These are phyloP conservation scores for Cladophialophora yegresii DNA, from an alignment of 2,329 filamentous ascomycete species.

Conservation along the genomic window DNA sequence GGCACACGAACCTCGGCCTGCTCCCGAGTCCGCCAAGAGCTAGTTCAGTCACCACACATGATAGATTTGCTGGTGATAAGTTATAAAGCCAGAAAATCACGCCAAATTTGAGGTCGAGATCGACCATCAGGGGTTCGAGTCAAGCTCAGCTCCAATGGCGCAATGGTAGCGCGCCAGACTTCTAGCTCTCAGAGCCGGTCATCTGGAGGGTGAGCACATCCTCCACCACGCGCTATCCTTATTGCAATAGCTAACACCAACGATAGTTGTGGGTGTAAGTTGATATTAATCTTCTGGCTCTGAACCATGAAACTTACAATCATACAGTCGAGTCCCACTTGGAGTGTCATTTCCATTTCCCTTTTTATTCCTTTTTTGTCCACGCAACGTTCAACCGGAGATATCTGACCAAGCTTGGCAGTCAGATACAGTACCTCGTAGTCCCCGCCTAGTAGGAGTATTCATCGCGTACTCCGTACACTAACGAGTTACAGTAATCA, in stretches of 20 bases:
- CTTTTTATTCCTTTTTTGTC: background rate
- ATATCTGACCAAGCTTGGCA: too few species aligned
- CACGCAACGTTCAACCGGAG: too few species aligned
- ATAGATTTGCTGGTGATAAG: too few species aligned
- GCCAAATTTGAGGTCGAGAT: constrained; percentile 5
- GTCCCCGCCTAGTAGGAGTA: too few species aligned
- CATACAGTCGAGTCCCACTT: constrained; percentile 21
- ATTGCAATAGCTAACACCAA: background rate
- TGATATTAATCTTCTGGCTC: too few species aligned
- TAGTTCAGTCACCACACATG: too few species aligned
- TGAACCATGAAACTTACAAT: too few species aligned
- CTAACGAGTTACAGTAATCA: too few species aligned
- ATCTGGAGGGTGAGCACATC: constrained; percentile 18
- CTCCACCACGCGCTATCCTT: constrained; percentile 1
- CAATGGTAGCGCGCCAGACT: constrained; percentile 24
- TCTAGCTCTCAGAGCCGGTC: background rate
- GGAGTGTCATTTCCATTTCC: constrained; percentile 8
- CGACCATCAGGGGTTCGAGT: background rate
- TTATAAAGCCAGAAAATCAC: background rate
- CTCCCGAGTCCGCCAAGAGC: too few species aligned
- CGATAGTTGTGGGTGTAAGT: constrained; percentile 17
- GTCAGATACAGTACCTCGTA: too few species aligned
- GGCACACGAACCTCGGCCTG: too few species aligned
- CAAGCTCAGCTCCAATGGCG: constrained; percentile 18
- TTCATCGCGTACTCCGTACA: too few species aligned